Conservation (phyloP, 2,329 filamentous ascomycete genomes). For the Passalora sequoiae region DNA sequence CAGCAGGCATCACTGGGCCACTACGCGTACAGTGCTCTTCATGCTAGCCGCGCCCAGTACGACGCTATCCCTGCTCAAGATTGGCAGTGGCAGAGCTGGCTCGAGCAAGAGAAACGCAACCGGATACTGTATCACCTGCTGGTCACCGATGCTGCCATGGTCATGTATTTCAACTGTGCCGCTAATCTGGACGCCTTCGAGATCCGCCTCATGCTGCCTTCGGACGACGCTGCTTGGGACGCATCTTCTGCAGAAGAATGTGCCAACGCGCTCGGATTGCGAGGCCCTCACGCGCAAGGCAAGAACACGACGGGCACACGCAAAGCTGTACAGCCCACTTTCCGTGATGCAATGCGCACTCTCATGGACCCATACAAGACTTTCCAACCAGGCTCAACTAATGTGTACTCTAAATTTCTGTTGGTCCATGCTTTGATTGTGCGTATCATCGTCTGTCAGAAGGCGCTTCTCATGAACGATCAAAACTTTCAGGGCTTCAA, state of each 20-base stretch:
- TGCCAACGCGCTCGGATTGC: conserved; percentile 59
- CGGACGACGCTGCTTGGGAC: conserved; percentile 70
- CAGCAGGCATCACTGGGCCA: conserved; percentile 47
- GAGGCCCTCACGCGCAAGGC: conserved; percentile 53
- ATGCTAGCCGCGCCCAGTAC: conserved; percentile 50
- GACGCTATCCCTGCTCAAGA: conserved; percentile 45
- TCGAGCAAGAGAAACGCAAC: conserved; percentile 65
- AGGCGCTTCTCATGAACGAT: conserved; percentile 32
- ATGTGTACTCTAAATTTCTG: conserved; percentile 69
- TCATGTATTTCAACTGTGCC: conserved; percentile 65
- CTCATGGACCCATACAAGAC: conserved; percentile 56
- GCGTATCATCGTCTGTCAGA: conserved; percentile 54
- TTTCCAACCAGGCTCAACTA: conserved; percentile 62
- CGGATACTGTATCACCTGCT: conserved; percentile 62
- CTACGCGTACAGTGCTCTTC: conserved; percentile 54
- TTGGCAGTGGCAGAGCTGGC: conserved; percentile 64
- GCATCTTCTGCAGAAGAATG: conserved; percentile 56
- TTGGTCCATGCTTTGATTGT: conserved; percentile 64
- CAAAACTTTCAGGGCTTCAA: conserved; percentile 26
- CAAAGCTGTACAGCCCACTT: conserved; percentile 59
- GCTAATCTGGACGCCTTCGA: conserved; percentile 61
- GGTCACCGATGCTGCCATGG: conserved; percentile 59
- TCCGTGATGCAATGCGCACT: conserved; percentile 57
- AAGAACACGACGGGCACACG: conserved; percentile 60
- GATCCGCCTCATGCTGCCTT: conserved; percentile 62